A percentile compares a stretch with the other conserved stretches of the same genome.
Evolutionary conservation across 108 stramenopile species (phyloP).

Genomic region (Fistulifera pelliculosa): DNA sequence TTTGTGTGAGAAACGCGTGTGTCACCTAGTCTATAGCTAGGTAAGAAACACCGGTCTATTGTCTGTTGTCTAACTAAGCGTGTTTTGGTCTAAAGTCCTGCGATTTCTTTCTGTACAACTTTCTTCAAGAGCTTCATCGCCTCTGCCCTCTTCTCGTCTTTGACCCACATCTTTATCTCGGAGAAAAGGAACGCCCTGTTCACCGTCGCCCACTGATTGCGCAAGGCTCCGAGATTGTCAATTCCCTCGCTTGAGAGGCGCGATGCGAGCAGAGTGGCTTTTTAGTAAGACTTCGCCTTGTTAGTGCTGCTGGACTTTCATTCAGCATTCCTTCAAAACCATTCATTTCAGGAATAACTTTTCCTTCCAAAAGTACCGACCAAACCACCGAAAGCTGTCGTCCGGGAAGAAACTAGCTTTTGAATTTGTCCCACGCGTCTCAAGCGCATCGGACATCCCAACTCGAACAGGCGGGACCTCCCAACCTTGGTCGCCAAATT

Average conservation of each 20-base stretch:
- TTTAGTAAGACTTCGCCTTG: constrained; percentile 49
- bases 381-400: constrained; percentile 83
- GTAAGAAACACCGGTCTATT: too few relatives aligned
- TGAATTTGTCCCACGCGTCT: constrained; percentile 21
- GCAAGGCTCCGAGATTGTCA: constrained; percentile 55
- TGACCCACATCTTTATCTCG: constrained; percentile 51
- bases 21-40: too few relatives aligned
- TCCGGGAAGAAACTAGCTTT: constrained; percentile 36
- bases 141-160: constrained; percentile 23
- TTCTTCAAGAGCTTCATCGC: constrained; percentile 63
- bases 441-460: constrained; percentile 46
- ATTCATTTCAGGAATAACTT: constrained; percentile 53
- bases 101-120: constrained; percentile 35
- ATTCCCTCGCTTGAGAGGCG: constrained; percentile 53
- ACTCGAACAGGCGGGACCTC: constrained; percentile 60
- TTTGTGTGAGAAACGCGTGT: too few relatives aligned
- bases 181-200: constrained; percentile 73
- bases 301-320: constrained; percentile 65
- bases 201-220: constrained; percentile 68
- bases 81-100: too few relatives aligned
- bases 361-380: constrained; percentile 75
- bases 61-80: too few relatives aligned
- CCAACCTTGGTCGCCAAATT: constrained; percentile 71
- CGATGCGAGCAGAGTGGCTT: constrained; percentile 52
- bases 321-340: constrained; percentile 39